Evolutionary conservation across 108 stramenopile species (phyloP).

Genomic region (Pseudonitzschia pungens): DNA sequence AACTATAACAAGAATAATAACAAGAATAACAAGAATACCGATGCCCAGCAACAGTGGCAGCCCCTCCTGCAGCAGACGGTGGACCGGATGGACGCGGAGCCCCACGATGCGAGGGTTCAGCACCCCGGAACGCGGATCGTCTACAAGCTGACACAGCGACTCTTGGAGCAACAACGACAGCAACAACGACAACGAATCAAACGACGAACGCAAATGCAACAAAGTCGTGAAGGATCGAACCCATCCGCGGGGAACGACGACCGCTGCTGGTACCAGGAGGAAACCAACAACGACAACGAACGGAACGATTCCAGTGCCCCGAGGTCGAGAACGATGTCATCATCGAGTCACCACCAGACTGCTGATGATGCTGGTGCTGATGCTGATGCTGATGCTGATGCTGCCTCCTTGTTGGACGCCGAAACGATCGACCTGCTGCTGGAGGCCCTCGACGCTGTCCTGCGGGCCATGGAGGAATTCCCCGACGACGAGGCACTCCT

Average conservation of each 20-base stretch:
- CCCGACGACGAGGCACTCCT: constrained; percentile 2
- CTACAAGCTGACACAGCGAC: not conserved
- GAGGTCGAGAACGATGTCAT: not conserved
- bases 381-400: no score
- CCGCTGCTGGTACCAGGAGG: not conserved
- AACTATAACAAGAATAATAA: not conserved
- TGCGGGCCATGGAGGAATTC: constrained; percentile 11
- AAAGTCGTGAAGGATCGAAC: no score
- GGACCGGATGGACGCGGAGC: not conserved
- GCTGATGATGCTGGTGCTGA: no score
- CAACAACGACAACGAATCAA: not conserved
- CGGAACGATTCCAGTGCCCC: no score
- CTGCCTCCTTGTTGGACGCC: no score
- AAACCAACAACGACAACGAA: not conserved
- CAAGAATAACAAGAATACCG: not conserved
- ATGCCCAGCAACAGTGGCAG: not conserved
- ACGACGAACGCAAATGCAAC: not conserved
- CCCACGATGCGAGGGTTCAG: not conserved
- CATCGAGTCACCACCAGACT: no score
- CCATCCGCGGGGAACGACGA: not conserved
- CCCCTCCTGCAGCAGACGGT: not conserved
- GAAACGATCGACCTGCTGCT: not conserved
- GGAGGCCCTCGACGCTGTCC: not conserved
- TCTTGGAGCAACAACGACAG: not conserved
- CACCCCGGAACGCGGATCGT: not conserved